phyloP scores from a whole-genome alignment of 768 basidiomycete genomes.

The Chlorophyllum brunneum region DNA sequence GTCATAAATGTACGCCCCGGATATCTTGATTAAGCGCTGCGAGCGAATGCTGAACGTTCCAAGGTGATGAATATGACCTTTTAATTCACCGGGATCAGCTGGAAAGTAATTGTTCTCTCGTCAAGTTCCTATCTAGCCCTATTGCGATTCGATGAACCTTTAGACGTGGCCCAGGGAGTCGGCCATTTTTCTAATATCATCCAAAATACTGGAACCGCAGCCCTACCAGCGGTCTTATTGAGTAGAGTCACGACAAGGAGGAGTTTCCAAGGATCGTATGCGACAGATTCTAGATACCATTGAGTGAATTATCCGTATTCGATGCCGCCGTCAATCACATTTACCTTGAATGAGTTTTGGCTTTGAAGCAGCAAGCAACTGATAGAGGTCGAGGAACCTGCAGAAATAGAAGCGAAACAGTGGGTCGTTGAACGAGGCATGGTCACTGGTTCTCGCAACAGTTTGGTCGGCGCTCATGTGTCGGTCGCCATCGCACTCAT shows the following conservation, averaged over 20 bases:
- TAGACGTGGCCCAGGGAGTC: constrained; percentile 47
- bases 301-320: background rate
- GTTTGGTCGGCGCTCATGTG: background rate
- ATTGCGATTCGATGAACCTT: constrained; percentile 35
- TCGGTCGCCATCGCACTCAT: background rate
- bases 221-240: constrained; percentile 64
- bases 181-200: constrained; percentile 54
- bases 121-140: background rate
- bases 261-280: constrained; percentile 64
- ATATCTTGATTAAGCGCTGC: constrained; percentile 51
- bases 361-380: constrained; percentile 24
- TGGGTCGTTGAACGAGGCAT: constrained; percentile 16
- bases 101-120: background rate
- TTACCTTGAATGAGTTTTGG: constrained; percentile 40
- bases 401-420: constrained; percentile 25
- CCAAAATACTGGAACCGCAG: constrained; percentile 66
- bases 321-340: background rate
- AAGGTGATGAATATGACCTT: constrained; percentile 44
- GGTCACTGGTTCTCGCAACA: background rate
- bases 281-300: constrained; percentile 40
- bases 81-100: constrained; percentile 45
- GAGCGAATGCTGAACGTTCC: constrained; percentile 60
- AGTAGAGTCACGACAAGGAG: constrained; percentile 64
- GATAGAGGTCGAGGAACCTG: constrained; percentile 20
- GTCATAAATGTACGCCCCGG: constrained; percentile 44